phyloP scores from a whole-genome alignment of 2,329 filamentous ascomycete species.

The Penicillium paneum region DNA sequence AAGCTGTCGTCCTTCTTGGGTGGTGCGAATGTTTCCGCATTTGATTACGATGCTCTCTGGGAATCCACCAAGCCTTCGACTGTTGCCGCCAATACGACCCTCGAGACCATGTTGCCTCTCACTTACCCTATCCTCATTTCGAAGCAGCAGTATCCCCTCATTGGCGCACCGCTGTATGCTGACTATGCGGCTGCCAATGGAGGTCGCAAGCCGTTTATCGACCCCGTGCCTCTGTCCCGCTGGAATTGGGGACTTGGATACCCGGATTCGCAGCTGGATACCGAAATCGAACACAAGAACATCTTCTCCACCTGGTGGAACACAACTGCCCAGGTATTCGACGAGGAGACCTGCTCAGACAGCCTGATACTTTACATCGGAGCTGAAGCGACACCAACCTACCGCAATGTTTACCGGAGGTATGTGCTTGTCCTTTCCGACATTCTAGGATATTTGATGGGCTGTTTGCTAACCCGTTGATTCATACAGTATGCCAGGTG shows the following conservation, averaged over 20 bases:
- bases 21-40: background rate
- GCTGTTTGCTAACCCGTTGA: background rate
- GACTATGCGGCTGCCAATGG: background rate
- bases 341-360: background rate
- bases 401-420: background rate
- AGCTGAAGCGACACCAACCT: background rate
- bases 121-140: background rate
- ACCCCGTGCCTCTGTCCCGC: background rate
- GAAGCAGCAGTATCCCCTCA: background rate
- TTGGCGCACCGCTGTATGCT: background rate
- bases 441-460: no score
- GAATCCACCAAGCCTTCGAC: background rate
- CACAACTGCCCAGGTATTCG: background rate
- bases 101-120: background rate
- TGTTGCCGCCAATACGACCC: background rate
- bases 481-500: background rate
- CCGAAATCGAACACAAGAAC: background rate
- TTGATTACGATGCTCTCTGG: background rate
- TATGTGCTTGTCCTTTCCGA: background rate
- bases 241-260: background rate
- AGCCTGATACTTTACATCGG: background rate
- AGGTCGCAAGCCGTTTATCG: background rate
- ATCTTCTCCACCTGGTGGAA: background rate
- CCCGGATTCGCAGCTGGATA: background rate
- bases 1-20: background rate